Conservation (phyloP, 2,329 filamentous ascomycete species). For the Botrytis galanthina region DNA sequence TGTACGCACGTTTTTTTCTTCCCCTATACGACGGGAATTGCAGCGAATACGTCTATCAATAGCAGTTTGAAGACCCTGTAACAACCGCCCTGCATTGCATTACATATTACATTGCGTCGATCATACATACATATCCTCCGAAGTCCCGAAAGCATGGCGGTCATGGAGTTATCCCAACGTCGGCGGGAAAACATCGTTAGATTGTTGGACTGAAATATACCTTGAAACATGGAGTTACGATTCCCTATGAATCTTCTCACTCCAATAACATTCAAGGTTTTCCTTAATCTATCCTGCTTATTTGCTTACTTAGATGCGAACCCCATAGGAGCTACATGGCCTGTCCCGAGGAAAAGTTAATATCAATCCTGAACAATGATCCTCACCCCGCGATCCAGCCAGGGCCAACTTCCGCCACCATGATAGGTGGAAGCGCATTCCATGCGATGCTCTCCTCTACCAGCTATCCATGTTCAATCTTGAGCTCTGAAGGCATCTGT, state of each 20-base stretch:
- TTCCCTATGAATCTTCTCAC: not conserved
- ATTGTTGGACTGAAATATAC: not conserved
- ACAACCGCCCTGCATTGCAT: not conserved
- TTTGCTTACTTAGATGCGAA: not conserved
- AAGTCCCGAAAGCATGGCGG: not conserved
- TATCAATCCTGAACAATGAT: constrained; percentile 3
- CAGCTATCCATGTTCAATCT: not conserved
- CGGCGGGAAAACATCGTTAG: not conserved
- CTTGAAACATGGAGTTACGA: not conserved
- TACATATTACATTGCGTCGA: not conserved
- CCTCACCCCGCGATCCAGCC: constrained; percentile 11
- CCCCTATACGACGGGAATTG: not conserved
- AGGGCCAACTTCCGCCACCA: not conserved
- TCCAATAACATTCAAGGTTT: not conserved
- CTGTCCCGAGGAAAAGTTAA: not conserved
- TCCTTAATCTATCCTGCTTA: too few relatives aligned
- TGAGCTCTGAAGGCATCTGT: not conserved
- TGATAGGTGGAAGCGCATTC: not conserved
- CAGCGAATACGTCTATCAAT: not conserved
- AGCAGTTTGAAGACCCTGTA: not conserved
- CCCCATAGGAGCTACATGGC: not conserved
- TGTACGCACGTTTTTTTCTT: constrained; percentile 8
- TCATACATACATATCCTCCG: constrained; percentile 7
- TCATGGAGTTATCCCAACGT: not conserved
- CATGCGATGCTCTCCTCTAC: not conserved